Percentiles rank a stretch among this genome's conserved stretches.
These are phyloP conservation scores for Microbotryomycetes sp. DNA, from an alignment of 1,284 basidiomycete species.

Conservation along the genomic window DNA sequence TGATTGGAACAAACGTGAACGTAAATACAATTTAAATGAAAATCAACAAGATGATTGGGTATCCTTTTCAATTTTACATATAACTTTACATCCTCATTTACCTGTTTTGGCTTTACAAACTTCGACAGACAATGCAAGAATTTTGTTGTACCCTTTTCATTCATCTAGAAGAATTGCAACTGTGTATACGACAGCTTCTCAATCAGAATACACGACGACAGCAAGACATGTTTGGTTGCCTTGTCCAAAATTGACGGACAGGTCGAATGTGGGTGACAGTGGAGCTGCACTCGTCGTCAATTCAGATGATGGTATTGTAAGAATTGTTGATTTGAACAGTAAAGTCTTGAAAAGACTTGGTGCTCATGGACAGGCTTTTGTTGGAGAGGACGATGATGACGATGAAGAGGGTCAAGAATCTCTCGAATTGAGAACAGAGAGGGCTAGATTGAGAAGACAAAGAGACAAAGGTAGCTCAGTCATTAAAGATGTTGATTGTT, in stretches of 20 bases:
- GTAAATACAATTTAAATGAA: constrained; percentile 34
- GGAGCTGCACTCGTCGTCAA: constrained; percentile 32
- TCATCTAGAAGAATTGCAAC: constrained; percentile 29
- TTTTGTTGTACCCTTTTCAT: constrained; percentile 36
- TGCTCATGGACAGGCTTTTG: constrained; percentile 35
- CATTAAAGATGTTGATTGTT: constrained; percentile 18
- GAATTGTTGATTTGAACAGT: constrained; percentile 31
- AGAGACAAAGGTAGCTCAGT: constrained; percentile 33
- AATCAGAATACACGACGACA: constrained; percentile 30
- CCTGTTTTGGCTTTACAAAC: constrained; percentile 36
- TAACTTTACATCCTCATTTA: constrained; percentile 33
- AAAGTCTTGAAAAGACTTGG: constrained; percentile 10
- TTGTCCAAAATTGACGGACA: neutral
- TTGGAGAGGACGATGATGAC: constrained; percentile 18
- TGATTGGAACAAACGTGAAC: constrained; percentile 8
- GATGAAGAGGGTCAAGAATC: constrained; percentile 13
- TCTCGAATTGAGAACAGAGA: constrained; percentile 18
- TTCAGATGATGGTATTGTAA: constrained; percentile 36
- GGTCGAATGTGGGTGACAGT: neutral
- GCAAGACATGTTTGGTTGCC: constrained; percentile 34
- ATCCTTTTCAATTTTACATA: constrained; percentile 35
- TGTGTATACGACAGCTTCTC: constrained; percentile 32
- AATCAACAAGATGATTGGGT: constrained; percentile 31
- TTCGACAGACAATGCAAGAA: constrained; percentile 27
- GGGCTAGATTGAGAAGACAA: constrained; percentile 26